These are phyloP conservation scores for Tolypocladium cylindrosporum DNA, from an alignment of 2,329 filamentous ascomycete species.

Conservation along the genomic window DNA sequence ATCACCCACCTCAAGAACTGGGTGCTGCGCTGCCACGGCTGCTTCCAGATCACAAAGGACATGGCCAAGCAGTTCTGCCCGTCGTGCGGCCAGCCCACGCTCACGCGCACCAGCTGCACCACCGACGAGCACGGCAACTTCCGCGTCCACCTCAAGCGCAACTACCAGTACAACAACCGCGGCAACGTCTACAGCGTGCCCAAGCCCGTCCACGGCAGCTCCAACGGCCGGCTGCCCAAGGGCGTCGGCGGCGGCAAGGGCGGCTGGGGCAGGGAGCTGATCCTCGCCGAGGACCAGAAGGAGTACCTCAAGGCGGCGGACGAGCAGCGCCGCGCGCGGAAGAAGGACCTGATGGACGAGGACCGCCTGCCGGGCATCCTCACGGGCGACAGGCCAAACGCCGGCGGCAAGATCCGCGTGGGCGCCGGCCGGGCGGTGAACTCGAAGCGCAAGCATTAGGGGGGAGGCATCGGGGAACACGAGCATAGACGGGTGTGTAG, in stretches of 20 bases:
- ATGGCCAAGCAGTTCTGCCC: conserved; percentile 89
- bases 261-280: conserved; percentile 76
- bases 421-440: conserved; percentile 85
- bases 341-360: conserved; percentile 86
- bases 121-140: conserved; percentile 75
- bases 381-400: conserved; percentile 62
- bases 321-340: conserved; percentile 55
- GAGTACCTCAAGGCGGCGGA: conserved; percentile 63
- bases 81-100: conserved; percentile 76
- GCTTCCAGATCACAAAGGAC: conserved; percentile 76
- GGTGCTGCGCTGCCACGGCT: conserved; percentile 87
- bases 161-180: conserved; percentile 92
- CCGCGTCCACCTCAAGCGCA: conserved; percentile 78
- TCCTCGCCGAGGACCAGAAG: conserved; percentile 92
- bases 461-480: no score
- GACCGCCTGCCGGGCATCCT: conserved; percentile 83
- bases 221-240: conserved; percentile 64
- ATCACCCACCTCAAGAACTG: conserved; percentile 81
- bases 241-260: conserved; percentile 72
- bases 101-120: conserved; percentile 77
- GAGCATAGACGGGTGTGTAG: neutral
- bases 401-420: conserved; percentile 58
- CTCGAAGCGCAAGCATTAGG: conserved; percentile 52
- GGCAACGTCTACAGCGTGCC: conserved; percentile 90
- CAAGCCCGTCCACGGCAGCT: conserved; percentile 72